These are phyloP conservation scores for Colletotrichum tamarilloi DNA, from an alignment of 2,329 filamentous ascomycete genomes.

Conservation along the genomic window DNA sequence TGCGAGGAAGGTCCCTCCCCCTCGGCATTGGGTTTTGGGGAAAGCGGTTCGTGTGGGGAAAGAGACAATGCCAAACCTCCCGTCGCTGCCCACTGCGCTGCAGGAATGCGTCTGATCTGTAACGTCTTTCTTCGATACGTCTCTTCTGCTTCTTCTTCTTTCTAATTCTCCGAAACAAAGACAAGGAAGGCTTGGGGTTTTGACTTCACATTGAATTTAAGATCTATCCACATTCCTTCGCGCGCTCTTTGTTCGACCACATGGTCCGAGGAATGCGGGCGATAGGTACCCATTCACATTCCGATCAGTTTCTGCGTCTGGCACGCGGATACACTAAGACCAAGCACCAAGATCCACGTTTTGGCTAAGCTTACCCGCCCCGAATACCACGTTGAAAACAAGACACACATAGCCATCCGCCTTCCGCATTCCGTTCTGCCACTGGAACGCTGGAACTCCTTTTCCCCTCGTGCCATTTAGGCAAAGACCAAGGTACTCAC, in stretches of 20 bases:
- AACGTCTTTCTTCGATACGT: not conserved
- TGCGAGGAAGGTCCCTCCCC: not conserved
- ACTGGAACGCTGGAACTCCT: slow-evolving; percentile 1
- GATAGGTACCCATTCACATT: not conserved
- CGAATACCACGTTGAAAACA: not conserved
- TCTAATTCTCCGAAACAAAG: not conserved
- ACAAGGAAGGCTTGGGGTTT: not conserved
- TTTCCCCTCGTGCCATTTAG: not conserved
- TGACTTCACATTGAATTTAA: not conserved
- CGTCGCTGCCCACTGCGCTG: not conserved
- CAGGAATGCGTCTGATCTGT: not conserved
- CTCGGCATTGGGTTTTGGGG: not conserved
- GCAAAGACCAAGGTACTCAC: no score
- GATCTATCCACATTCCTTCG: not conserved
- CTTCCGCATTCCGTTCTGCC: not conserved
- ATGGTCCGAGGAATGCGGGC: slow-evolving; percentile 6
- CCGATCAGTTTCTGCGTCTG: not conserved
- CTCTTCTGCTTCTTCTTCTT: not conserved
- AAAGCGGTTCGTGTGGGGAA: slow-evolving; percentile 24
- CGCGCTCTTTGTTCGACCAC: not conserved
- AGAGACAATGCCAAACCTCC: not conserved
- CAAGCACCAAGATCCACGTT: not conserved
- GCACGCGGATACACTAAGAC: not conserved
- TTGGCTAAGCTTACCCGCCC: not conserved
- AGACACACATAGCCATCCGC: not conserved